Percentiles rank a stretch among this genome's conserved stretches.
Evolutionary conservation across 345 rosid genomes (phyloP).

Genomic region (Gossypium turneri): DNA sequence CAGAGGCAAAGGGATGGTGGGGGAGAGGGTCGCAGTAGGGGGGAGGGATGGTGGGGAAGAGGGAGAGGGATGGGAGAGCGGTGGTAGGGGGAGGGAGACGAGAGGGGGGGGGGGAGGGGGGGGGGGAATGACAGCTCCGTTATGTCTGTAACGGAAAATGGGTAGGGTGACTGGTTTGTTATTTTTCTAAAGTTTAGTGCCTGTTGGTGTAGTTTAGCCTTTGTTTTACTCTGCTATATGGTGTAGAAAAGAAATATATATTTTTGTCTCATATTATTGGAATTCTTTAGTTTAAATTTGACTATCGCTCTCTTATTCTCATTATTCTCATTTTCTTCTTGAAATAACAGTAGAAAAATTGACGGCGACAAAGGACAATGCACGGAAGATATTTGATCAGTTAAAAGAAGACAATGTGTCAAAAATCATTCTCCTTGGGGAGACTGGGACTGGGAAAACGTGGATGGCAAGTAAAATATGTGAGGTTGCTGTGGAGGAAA

Average conservation of each 20-base stretch:
- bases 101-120: too few relatives aligned
- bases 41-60: too few relatives aligned
- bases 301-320: neutral
- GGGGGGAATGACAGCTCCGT: too few relatives aligned
- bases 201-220: too few relatives aligned
- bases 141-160: too few relatives aligned
- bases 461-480: constrained; percentile 35
- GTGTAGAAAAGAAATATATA: neutral
- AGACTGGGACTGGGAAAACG: constrained; percentile 49
- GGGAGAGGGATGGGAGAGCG: too few relatives aligned
- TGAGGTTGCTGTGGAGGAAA: neutral
- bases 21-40: too few relatives aligned
- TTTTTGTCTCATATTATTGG: neutral
- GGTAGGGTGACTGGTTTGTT: too few relatives aligned
- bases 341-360: neutral
- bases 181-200: too few relatives aligned
- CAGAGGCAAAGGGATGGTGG: too few relatives aligned
- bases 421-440: constrained; percentile 30
- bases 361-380: neutral
- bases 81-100: too few relatives aligned
- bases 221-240: too few relatives aligned
- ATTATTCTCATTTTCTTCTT: neutral
- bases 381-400: neutral
- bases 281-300: neutral
- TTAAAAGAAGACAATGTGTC: neutral